These are phyloP conservation scores for Geoglossum glabrum DNA, from an alignment of 495 filamentous ascomycete species.

Conservation along the genomic window DNA sequence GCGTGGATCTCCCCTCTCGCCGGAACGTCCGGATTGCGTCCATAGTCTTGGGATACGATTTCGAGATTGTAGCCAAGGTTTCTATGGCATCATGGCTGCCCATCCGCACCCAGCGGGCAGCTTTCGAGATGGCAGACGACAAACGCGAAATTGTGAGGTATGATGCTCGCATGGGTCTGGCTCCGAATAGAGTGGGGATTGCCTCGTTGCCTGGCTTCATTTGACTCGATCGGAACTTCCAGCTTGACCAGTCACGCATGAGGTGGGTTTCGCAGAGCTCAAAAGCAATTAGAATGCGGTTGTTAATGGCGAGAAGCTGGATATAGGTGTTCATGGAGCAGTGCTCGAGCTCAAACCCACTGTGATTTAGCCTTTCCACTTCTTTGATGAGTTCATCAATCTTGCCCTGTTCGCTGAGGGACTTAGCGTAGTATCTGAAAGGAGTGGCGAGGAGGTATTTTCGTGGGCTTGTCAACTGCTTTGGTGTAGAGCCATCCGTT, in stretches of 20 bases:
- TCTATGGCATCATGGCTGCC: neutral
- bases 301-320: constrained; percentile 24
- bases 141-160: constrained; percentile 36
- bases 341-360: constrained; percentile 48
- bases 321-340: constrained; percentile 42
- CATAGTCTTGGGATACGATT: neutral
- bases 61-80: too few species aligned
- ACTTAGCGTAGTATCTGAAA: constrained; percentile 38
- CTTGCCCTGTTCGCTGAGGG: constrained; percentile 28
- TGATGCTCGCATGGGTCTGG: constrained; percentile 24
- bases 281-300: constrained; percentile 34
- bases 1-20: neutral
- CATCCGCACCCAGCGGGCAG: neutral
- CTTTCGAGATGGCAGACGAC: constrained; percentile 23
- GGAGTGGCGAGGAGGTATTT: constrained; percentile 37
- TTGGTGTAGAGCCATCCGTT: constrained; percentile 7
- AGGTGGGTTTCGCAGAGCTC: constrained; percentile 46
- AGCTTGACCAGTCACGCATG: constrained; percentile 56
- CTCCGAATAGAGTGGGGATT: too few species aligned
- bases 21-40: neutral
- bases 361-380: constrained; percentile 28
- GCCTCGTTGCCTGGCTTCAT: too few species aligned
- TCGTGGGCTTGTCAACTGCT: constrained; percentile 28
- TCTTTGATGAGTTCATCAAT: constrained; percentile 25
- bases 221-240: constrained; percentile 19